A percentile compares a stretch with the other conserved stretches of the same genome.
Conservation (phyloP, 148 eudicot species). For the Diospyros kaki region DNA sequence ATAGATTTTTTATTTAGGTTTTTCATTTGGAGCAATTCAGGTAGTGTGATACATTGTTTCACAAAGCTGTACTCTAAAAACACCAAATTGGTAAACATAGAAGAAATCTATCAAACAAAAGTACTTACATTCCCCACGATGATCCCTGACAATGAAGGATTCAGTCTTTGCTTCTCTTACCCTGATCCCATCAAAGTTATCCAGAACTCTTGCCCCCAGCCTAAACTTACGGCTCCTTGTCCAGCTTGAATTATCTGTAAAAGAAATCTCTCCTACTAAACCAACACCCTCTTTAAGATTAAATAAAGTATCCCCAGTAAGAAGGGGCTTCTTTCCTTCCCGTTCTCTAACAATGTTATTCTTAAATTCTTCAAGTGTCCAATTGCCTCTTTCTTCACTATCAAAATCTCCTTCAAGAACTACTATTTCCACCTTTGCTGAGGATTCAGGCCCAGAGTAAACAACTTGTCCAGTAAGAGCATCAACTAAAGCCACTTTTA, state of each 20-base stretch:
- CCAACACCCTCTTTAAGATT: constrained; percentile 60
- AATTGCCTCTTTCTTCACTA: constrained; percentile 57
- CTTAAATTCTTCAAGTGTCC: constrained; percentile 71
- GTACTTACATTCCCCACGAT: constrained; percentile 78
- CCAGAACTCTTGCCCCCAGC: constrained; percentile 65
- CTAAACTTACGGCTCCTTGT: constrained; percentile 75
- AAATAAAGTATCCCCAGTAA: constrained; percentile 48
- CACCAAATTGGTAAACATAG: not conserved
- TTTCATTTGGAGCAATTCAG: not conserved
- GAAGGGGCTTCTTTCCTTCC: constrained; percentile 73
- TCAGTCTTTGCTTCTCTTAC: constrained; percentile 77
- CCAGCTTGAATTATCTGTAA: constrained; percentile 82
- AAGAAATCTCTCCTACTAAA: constrained; percentile 55
- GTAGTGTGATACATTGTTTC: not conserved
- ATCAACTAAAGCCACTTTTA: constrained; percentile 68
- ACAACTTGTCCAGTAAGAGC: constrained; percentile 44
- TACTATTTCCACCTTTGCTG: constrained; percentile 66
- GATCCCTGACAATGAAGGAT: constrained; percentile 74
- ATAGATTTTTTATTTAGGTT: not conserved
- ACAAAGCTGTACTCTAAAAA: not conserved
- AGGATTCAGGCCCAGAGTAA: constrained; percentile 46
- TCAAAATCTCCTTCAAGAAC: constrained; percentile 84
- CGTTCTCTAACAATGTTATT: constrained; percentile 73
- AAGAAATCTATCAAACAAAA: not conserved
- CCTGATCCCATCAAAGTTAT: constrained; percentile 44